Evolutionary conservation across 1,284 basidiomycete species (phyloP).

Genomic region (Athelia sp.): DNA sequence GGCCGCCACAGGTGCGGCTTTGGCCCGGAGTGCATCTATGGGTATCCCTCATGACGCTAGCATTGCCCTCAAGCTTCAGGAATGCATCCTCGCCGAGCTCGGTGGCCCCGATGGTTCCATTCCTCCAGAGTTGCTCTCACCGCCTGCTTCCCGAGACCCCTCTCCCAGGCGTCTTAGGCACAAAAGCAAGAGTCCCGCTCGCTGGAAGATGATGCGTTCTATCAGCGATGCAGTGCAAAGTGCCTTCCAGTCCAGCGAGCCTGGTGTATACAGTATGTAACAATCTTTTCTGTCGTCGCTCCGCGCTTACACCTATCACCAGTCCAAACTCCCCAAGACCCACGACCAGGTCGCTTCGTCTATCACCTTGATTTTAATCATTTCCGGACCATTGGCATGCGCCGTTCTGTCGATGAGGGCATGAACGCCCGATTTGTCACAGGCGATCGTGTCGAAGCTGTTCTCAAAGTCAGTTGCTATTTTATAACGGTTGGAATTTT

Average conservation of each 20-base stretch:
- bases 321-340: constrained; percentile 73
- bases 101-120: constrained; percentile 61
- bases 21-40: constrained; percentile 27
- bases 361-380: constrained; percentile 87
- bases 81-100: constrained; percentile 55
- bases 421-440: constrained; percentile 91
- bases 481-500: background rate
- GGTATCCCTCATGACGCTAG: constrained; percentile 31
- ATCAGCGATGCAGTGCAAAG: constrained; percentile 72
- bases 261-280: constrained; percentile 57
- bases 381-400: constrained; percentile 92
- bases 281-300: constrained; percentile 5
- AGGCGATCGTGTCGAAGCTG: constrained; percentile 74
- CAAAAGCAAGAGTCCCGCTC: constrained; percentile 73
- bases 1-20: constrained; percentile 55
- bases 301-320: constrained; percentile 5
- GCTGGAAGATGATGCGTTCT: constrained; percentile 74
- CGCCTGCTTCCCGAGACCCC: constrained; percentile 72
- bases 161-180: constrained; percentile 67
- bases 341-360: constrained; percentile 72
- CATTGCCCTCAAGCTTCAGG: constrained; percentile 50
- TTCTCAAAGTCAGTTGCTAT: constrained; percentile 65
- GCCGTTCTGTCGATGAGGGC: constrained; percentile 87
- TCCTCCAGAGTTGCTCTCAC: constrained; percentile 67
- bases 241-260: constrained; percentile 54